Base-by-base conservation (phyloP, 139 green algal genomes). In the Eudorina sp. region DNA sequence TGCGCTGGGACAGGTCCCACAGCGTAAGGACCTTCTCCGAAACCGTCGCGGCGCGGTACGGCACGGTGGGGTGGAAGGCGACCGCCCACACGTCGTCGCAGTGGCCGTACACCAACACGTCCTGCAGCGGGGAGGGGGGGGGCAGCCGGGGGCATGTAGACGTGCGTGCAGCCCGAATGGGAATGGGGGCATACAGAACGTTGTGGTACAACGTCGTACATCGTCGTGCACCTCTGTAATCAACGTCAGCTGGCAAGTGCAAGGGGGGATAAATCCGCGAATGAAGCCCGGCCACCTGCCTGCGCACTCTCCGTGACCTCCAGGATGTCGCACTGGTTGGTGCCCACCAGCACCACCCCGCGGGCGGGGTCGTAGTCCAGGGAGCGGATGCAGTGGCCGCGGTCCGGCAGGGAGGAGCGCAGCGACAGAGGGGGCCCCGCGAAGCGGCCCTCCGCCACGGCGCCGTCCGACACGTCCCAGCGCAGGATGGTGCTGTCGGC, bases 101-200 rank as follows among this genome's bases (percentile, higher is more conserved):
- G 89, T 97, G 94, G 27, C 95, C 95, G 74, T 94, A 89, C 78
- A 96, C 86, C 34, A 95, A 55, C 13, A 93, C 69, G 3, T 94
- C 86, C 92, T 96, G 92, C 40, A 82, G 79, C 18, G 2, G 8
- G 40, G 70, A 40, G 43, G 38, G 4, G n/a, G 62, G 58, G 58
- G 21, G 58, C 18, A n/a, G n/a, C n/a, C n/a, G n/a, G n/a, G n/a
- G n/a, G n/a, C n/a, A n/a, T n/a, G n/a, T n/a, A n/a, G n/a, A n/a
- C n/a, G n/a, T n/a, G n/a, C n/a, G n/a, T n/a, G n/a, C n/a, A n/a
- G n/a, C n/a, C n/a, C n/a, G n/a, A n/a, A n/a, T n/a, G n/a, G n/a
- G n/a, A n/a, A n/a, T n/a, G n/a, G n/a, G n/a, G n/a, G n/a, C n/a
- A n/a, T n/a, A n/a, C n/a, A n/a, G n/a, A n/a, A n/a, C n/a, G n/a